Evolutionary conservation across 768 basidiomycete genomes (phyloP).

Genomic region (Boletus edulis): DNA sequence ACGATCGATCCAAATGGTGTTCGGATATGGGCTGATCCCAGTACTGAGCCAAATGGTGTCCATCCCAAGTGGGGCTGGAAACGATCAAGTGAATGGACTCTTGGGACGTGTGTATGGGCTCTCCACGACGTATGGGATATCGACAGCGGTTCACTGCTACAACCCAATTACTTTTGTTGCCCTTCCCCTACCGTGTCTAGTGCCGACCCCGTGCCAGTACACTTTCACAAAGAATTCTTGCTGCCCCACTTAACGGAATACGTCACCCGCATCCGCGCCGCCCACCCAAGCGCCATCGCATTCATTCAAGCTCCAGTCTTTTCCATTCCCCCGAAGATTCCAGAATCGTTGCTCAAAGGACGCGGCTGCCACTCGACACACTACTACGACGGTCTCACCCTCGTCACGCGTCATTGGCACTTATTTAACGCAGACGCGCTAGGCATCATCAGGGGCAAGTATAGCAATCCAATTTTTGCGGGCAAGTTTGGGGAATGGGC

Average conservation of each 20-base stretch:
- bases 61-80: slow-evolving; percentile 82
- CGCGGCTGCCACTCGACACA: slow-evolving; percentile 76
- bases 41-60: slow-evolving; percentile 47
- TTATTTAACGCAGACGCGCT: slow-evolving; percentile 96
- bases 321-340: slow-evolving; percentile 64
- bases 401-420: slow-evolving; percentile 91
- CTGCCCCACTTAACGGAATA: slow-evolving; percentile 64
- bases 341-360: slow-evolving; percentile 57
- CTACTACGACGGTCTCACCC: slow-evolving; percentile 93
- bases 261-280: slow-evolving; percentile 51
- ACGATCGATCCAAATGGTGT: slow-evolving; percentile 83
- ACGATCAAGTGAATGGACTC: slow-evolving; percentile 65
- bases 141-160: slow-evolving; percentile 60
- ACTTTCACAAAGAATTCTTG: slow-evolving; percentile 82
- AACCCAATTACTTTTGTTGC: slow-evolving; percentile 73
- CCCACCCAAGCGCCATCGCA: slow-evolving; percentile 82
- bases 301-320: slow-evolving; percentile 94
- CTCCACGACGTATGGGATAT: slow-evolving; percentile 88
- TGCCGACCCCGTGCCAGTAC: slow-evolving; percentile 38
- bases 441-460: slow-evolving; percentile 84
- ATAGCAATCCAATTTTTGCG: slow-evolving; percentile 63
- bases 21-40: slow-evolving; percentile 72
- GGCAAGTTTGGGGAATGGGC: slow-evolving; percentile 80
- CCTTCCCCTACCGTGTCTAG: slow-evolving; percentile 23
- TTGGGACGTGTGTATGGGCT: slow-evolving; percentile 86